A percentile compares a stretch with the other conserved stretches of the same genome.
Conservation (phyloP, 2,329 filamentous ascomycete species). For the Cercospora sojina region DNA sequence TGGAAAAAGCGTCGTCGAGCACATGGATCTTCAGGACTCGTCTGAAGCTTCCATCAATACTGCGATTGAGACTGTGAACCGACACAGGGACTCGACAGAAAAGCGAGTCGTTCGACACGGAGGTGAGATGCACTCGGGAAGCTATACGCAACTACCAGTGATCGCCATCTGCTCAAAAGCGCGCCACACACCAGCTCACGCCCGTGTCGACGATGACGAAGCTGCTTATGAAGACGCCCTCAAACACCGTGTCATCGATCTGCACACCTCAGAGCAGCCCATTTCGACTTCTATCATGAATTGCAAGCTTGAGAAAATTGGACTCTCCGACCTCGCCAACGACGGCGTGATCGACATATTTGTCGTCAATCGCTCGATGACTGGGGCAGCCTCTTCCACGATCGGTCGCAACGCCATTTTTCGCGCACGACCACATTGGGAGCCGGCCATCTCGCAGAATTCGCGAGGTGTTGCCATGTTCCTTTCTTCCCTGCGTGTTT, state of each 20-base stretch:
- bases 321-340: conserved; percentile 24
- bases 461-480: conserved; percentile 40
- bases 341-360: conserved; percentile 34
- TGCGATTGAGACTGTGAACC: too few species aligned
- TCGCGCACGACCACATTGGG: conserved; percentile 32
- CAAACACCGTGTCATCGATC: conserved; percentile 26
- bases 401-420: conserved; percentile 34
- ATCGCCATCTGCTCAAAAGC: conserved; percentile 26
- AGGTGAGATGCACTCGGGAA: conserved; percentile 8
- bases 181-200: conserved; percentile 24
- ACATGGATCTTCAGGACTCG: conserved; percentile 8
- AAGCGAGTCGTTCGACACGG: conserved; percentile 23
- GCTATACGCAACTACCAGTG: conserved; percentile 20
- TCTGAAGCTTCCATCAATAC: conserved; percentile 15
- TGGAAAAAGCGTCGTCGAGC: conserved; percentile 27
- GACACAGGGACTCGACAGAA: too few species aligned
- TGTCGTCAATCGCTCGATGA: conserved; percentile 28
- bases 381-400: background rate
- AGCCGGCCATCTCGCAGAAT: conserved; percentile 32
- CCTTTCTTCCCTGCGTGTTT: conserved; percentile 39
- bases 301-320: conserved; percentile 24
- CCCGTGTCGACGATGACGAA: conserved; percentile 16
- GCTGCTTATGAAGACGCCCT: background rate
- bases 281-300: conserved; percentile 28
- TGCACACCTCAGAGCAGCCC: conserved; percentile 36